Evolutionary conservation across 257 asterid species (phyloP), one percentile per base, ranked within the genome.

Genomic region (Primulina tabacum): DNA sequence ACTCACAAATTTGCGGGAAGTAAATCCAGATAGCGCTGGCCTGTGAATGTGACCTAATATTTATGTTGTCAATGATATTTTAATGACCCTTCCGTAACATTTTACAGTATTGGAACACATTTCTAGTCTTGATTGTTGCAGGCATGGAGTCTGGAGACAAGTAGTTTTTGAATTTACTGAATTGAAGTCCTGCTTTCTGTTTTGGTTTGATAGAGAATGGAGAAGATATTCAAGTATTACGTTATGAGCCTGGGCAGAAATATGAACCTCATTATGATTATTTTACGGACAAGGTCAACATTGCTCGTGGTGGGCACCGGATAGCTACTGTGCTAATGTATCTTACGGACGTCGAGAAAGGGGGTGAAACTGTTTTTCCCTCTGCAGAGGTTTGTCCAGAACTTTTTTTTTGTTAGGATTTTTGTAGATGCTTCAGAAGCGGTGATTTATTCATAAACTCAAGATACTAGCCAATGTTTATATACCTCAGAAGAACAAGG

Each of bases 341-440:
- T 82, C 97, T 94, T 18, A 74, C 84, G 30, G 96, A 94, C 78
- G 97, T 94, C 16, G 89, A 72, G 72, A 91, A 89, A 80, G 99
- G 99, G 60, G 99, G 97, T 58, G 99, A 94, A 87, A 91, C 99
- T 60, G 96, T 86, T 62, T 94, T 94, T 78, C 99, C 97, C 16
- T 72, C 86, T 3, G 97, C 99, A 6, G 96, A 91, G 99, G 99
- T 94, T 81, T 74, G 95, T 80, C 70, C 38, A 18, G 11, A 34
- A 21, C 63, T 71, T 56, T 24, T 58, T 6, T 8, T 12, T 17
- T 52, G 0, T 17, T 7, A 63, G 56, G 56, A 65, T 52, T 52
- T 61, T 43, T 67, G 14, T 24, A 60, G 60, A 61, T 65, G 53
- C 61, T 14, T 28, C 28, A 50, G 60, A n/a, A 60, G 43, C 50